phyloP scores from a whole-genome alignment of 2,329 filamentous ascomycete genomes.

The Helicocarpus griseus region DNA sequence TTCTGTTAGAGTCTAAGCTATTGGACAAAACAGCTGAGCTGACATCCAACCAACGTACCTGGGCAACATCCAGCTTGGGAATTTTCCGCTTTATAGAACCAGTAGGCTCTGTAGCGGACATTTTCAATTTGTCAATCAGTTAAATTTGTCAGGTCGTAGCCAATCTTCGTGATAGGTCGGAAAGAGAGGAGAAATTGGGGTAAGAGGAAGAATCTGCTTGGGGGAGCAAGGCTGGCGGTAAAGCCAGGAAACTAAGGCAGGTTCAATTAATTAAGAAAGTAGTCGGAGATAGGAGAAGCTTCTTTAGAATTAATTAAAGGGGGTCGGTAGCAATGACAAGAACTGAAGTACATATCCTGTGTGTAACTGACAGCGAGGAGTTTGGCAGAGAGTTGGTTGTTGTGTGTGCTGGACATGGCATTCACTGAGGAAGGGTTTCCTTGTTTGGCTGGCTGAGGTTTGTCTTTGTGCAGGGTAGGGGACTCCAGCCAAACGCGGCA shows the following conservation, averaged over 20 bases:
- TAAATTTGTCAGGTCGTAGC: not conserved
- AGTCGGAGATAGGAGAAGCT: too few species aligned
- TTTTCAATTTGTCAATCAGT: slow-evolving; percentile 13
- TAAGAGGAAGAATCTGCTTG: not conserved
- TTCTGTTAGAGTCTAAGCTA: not conserved
- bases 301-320: slow-evolving; percentile 4
- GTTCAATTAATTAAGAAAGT: too few species aligned
- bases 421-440: not conserved
- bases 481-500: not conserved
- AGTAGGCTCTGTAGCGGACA: slow-evolving; percentile 22
- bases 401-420: not conserved
- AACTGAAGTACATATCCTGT: not conserved
- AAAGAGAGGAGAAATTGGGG: slow-evolving; percentile 10
- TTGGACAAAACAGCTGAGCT: not conserved
- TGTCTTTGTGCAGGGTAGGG: not conserved
- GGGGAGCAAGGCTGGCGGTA: not conserved
- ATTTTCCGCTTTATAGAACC: slow-evolving; percentile 29
- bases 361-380: not conserved
- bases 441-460: slow-evolving; percentile 3
- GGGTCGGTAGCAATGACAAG: not conserved
- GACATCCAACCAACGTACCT: slow-evolving; percentile 23
- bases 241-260: slow-evolving; percentile 11
- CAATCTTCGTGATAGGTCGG: not conserved
- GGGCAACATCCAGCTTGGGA: slow-evolving; percentile 33
- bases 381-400: not conserved